These are phyloP conservation scores for Saccharomycopsis malanga DNA, from an alignment of 805 yeast species.

Conservation along the genomic window DNA sequence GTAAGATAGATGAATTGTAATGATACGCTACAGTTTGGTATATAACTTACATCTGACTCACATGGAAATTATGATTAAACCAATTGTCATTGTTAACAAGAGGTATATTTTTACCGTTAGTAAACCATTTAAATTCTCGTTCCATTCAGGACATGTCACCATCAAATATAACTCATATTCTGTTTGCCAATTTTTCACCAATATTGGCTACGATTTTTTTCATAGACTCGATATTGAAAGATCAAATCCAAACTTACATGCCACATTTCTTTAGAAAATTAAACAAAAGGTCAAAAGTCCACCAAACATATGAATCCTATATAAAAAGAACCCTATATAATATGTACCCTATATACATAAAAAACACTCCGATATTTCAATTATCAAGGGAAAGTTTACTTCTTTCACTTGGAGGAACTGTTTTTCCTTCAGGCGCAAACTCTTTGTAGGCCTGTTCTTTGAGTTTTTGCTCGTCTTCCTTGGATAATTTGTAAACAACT, in stretches of 20 bases:
- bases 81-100: no score
- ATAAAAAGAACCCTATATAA: neutral
- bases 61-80: neutral
- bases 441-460: conserved; percentile 43
- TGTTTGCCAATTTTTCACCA: no score
- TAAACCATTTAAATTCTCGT: no score
- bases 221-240: no score
- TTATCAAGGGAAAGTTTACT: conserved; percentile 44
- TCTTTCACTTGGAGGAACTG: conserved; percentile 54
- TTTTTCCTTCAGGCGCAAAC: conserved; percentile 43
- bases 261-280: neutral
- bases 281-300: neutral
- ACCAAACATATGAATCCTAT: neutral
- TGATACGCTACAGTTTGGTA: neutral
- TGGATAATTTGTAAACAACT: conserved; percentile 64
- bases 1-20: neutral
- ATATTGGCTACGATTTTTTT: no score
- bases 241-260: neutral
- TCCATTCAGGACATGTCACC: no score
- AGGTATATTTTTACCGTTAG: no score
- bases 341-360: neutral
- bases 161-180: no score
- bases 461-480: conserved; percentile 53
- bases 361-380: conserved; percentile 23
- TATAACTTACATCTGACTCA: neutral